Base-by-base conservation (phyloP, 176 grass and related monocot genomes). In the Aegilops longissima region DNA sequence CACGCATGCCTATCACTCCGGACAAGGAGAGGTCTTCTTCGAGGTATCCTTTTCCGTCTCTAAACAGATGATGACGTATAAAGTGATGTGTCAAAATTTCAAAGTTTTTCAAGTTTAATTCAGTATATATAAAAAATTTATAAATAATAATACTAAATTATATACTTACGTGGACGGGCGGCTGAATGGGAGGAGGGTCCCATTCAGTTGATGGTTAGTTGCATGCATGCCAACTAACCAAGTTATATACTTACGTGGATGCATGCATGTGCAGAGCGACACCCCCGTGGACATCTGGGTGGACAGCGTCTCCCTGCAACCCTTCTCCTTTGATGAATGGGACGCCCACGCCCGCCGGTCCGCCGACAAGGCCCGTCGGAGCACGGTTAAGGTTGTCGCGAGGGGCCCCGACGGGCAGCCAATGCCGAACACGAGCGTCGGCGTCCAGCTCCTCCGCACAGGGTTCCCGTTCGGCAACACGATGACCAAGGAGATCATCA, bases 291-390 rank as follows among this genome's bases (percentile, higher is more conserved):
- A 81, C 13, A 88, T 95, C 75, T 92, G 85, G 90, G 88, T 88
- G 35, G 93, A 95, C 74, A 92, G 62, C 7, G 90, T 90, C 54
- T 90, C 90, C 6, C 82, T 92, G 9, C 93, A 95, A 51, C 80
- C 86, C 9, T 95, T 95, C 87, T 89, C 90, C n/a, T 67, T 72
- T 34, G 90, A 81, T 10, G 80, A 95, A 52, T 95, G 93, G 93
- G 79, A 81, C 76, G 31, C 73, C 42, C 90, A 95, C 16, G 88
- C 80, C 34, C 68, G 39, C 2, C 61, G 86, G 35, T 83, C 73
- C 27, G 83, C 86, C 12, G 3, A 47, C 20, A 66, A 52, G 72
- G 83, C 59, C 0, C 72, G 83, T 9, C 39, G 61, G 83, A 85
- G 72, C 58, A 30, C 59, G 16, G 82, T 84, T 5, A 83, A 31